Evolutionary conservation across 257 asterid genomes (phyloP), one percentile per base, ranked within the genome.

Genomic region (Petunia axillaris): DNA sequence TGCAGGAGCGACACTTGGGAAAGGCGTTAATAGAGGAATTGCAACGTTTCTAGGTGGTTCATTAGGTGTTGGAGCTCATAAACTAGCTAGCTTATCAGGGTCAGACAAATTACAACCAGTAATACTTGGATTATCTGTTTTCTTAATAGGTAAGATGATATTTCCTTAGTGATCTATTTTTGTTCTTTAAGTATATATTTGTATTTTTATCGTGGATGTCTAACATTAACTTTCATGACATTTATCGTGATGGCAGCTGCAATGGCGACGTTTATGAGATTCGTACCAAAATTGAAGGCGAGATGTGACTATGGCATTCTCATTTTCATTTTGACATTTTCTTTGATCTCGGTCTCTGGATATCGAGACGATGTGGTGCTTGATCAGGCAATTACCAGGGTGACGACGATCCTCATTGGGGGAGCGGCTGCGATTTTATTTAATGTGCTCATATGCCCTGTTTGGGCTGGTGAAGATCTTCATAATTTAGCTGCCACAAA

Each of bases 401-500:
- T 91, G 5, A 89, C 84, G 1, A 90, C 98, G 6, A 64, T 93
- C 36, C 78, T 89, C 4, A 86, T 93, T 1, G 98, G 98, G 14
- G 97, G 89, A n/a, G 81, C 86, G 0, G 81, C 91, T 36, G 89
- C 92, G 54, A 64, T 93, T 37, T 7, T 86, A 1, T 84, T 93
- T 8, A 91, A 93, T 53, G 84, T 89, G 77, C 37, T 88, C 4
- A 85, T 91, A 1, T 89, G 44, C 43, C 98, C 98, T 3, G 97
- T 91, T 0, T 93, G 98, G 97, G 91, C 98, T 1, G 98, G 98
- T 35, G 87, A 88, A 75, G 98, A 93, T 83, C 98, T 91, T 66
- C 97, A 93, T 83, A 79, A 83, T 14, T 93, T 89, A 0, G 87
- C 89, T 0, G 95, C 94, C 3, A 43, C 80, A 7, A 85, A 89